Percentiles rank a stretch among this genome's conserved stretches.
phyloP scores from a whole-genome alignment of 441 rosid species.

The Sinapis alba region DNA sequence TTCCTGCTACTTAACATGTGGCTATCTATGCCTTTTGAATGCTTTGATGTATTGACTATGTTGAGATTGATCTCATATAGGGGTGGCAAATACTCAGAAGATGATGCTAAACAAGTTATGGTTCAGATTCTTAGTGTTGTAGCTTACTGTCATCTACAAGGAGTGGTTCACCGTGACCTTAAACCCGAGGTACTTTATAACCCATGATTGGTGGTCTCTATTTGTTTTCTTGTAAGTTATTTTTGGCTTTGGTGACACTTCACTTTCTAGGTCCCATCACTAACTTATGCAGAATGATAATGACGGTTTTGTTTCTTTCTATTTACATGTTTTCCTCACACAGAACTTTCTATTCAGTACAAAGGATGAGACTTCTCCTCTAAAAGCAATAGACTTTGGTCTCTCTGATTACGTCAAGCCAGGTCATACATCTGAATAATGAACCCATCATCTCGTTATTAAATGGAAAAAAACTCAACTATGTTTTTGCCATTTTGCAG shows the following conservation, averaged over 20 bases:
- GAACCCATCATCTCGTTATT: neutral
- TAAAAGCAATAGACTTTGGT: conserved; percentile 87
- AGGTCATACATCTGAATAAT: conserved; percentile 49
- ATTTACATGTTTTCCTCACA: conserved; percentile 13
- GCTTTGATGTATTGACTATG: neutral
- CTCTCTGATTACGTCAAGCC: conserved; percentile 87
- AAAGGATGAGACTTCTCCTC: conserved; percentile 62
- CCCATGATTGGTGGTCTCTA: neutral
- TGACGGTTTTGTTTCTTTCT: conserved; percentile 22
- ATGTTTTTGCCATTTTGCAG: conserved; percentile 43
- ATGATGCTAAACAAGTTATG: conserved; percentile 73
- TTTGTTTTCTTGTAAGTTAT: conserved; percentile 5
- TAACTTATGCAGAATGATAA: conserved; percentile 16
- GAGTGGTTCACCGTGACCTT: conserved; percentile 89
- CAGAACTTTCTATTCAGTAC: conserved; percentile 77
- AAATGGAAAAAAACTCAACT: conserved; percentile 32
- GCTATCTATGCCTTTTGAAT: neutral
- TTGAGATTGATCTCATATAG: conserved; percentile 40
- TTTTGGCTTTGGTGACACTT: conserved; percentile 35
- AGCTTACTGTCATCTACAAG: conserved; percentile 82
- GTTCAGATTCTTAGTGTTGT: conserved; percentile 75
- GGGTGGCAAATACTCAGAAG: conserved; percentile 88
- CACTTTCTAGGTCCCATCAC: conserved; percentile 39
- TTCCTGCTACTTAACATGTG: neutral
- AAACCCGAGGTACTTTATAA: conserved; percentile 76